Evolutionary conservation across 2,329 filamentous ascomycete genomes (phyloP).

Genomic region (Aspergillus costaricaensis): DNA sequence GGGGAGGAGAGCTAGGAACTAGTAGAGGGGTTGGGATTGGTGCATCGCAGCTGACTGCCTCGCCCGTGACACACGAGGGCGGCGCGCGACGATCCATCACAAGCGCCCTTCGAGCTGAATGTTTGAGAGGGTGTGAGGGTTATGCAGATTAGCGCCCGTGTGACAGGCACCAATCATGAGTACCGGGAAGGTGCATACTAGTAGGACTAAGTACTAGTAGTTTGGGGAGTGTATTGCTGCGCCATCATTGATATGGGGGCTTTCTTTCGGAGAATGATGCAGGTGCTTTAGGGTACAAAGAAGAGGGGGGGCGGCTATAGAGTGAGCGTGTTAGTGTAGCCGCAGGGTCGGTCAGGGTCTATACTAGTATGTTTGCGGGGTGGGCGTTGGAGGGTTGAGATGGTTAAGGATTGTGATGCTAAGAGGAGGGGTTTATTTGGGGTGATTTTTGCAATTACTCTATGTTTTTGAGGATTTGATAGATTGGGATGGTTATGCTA

Average conservation of each 20-base stretch:
- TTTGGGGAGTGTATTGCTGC: background rate
- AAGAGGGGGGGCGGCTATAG: no score
- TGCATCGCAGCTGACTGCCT: background rate
- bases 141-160: background rate
- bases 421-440: no score
- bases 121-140: background rate
- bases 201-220: background rate
- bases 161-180: background rate
- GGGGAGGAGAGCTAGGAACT: background rate
- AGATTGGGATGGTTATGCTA: no score
- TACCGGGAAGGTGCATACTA: background rate
- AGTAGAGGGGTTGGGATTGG: background rate
- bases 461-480: no score
- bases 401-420: no score
- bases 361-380: no score
- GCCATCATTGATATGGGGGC: background rate
- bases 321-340: no score
- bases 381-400: no score
- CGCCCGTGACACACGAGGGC: background rate
- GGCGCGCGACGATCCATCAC: background rate
- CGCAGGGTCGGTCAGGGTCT: no score
- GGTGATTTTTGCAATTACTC: no score
- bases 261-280: no score
- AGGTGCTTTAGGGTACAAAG: no score
- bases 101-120: background rate